Base-by-base conservation (phyloP, 768 basidiomycete species). In the Daedalea quercina region DNA sequence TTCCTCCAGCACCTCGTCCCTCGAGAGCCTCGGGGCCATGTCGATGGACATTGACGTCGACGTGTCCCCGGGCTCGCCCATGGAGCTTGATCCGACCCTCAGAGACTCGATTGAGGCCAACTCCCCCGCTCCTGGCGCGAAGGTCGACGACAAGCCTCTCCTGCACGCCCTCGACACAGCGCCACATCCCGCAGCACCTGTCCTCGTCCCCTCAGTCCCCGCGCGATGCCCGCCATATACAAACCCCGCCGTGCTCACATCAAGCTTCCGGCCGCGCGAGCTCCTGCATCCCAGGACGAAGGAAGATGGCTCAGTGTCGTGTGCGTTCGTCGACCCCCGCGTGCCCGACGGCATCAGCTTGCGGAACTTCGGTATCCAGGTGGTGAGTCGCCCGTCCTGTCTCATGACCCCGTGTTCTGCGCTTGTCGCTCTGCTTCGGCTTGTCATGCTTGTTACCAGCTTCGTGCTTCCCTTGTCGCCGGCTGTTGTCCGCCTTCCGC, bases 341-440 rank as follows among this genome's bases (percentile, higher is more conserved):
- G 85, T 92, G 51, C 90, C 90, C 9, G 85, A 89, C 58, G 90
- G 90, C 17, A 90, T 90, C 53, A 86, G 82, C 54, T 70, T 90
- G 62, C 75, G 93, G 58, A 92, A 94, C 71, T 93, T 94, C 66
- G 88, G 89, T 25, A 87, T 92, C 54, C 93, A 94, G 67, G 81
- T 87, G 59, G 87, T 91, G 64, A 75, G 89, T 82, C 19, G 8
- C 33, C 4, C 20, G 8, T 3, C n/a, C 13, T 17, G 15, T 9
- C 35, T 2, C 9, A 19, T 28, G 15, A 11, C 25, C 25, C 11
- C 20, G 33, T 37, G 13, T 6, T 44, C 44, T 20, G 22, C 8
- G 12, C 20, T 44, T 26, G 44, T 26, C 23, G 20, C 19, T 9
- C 15, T 40, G 15, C 37, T 15, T 40, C 15, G 37, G 7, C 37